Conservation (phyloP, 2,329 filamentous ascomycete species). For the Pseudopyricularia cyperi region DNA sequence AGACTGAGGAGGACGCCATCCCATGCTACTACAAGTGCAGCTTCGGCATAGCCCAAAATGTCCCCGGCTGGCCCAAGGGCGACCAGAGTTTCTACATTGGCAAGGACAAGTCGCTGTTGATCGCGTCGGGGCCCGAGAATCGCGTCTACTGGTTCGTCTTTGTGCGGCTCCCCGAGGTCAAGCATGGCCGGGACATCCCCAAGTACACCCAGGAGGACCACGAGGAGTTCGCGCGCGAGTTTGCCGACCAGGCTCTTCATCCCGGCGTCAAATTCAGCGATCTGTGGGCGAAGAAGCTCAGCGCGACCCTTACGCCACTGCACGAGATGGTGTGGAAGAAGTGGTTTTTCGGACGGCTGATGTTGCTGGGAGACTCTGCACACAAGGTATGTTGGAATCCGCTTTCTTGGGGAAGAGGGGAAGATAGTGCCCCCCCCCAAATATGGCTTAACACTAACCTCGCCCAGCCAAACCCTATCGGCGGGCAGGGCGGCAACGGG, state of each 20-base stretch:
- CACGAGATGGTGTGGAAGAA: conserved; percentile 13
- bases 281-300: conserved; percentile 3
- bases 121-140: too few species aligned
- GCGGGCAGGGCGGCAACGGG: conserved; percentile 13
- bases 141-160: conserved; percentile 10
- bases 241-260: conserved; percentile 5
- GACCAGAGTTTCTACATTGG: conserved; percentile 1
- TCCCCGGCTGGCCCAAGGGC: background rate
- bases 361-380: conserved; percentile 17
- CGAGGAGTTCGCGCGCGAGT: background rate
- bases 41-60: conserved; percentile 9
- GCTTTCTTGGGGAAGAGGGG: too few species aligned
- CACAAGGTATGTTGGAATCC: too few species aligned
- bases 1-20: background rate
- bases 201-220: conserved; percentile 7
- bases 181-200: conserved; percentile 7
- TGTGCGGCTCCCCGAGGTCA: conserved; percentile 1
- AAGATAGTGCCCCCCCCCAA: too few species aligned
- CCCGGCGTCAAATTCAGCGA: conserved; percentile 5
- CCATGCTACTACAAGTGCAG: conserved; percentile 6
- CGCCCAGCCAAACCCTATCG: conserved; percentile 13
- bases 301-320: background rate
- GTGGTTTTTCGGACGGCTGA: conserved; percentile 18
- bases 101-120: conserved; percentile 3
- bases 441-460: too few species aligned